These are phyloP conservation scores for Citrus unshiu DNA, from an alignment of 345 rosid genomes.

Conservation along the genomic window DNA sequence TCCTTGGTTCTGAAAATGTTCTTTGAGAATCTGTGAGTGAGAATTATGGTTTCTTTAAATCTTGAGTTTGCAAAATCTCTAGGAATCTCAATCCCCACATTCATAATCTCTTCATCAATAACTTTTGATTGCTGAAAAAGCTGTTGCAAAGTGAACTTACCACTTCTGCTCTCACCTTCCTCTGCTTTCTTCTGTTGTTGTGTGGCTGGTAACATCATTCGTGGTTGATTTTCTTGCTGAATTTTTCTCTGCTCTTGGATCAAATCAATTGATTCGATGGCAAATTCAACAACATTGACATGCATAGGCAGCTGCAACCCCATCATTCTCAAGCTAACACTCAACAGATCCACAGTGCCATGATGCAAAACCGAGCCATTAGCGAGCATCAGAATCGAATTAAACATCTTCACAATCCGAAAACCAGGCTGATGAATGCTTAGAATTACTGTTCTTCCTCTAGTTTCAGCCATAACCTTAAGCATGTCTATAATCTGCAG, in stretches of 20 bases:
- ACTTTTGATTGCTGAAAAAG: slow-evolving; percentile 81
- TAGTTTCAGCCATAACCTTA: slow-evolving; percentile 81
- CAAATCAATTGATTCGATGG: slow-evolving; percentile 72
- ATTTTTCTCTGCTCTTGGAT: slow-evolving; percentile 30
- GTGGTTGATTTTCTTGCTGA: slow-evolving; percentile 22
- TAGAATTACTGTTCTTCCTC: slow-evolving; percentile 66
- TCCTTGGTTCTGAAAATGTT: slow-evolving; percentile 85
- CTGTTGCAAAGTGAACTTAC: slow-evolving; percentile 73
- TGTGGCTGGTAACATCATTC: slow-evolving; percentile 19
- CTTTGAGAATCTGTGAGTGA: slow-evolving; percentile 85
- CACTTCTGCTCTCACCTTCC: slow-evolving; percentile 39
- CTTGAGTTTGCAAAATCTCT: slow-evolving; percentile 66
- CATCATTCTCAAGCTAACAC: slow-evolving; percentile 33
- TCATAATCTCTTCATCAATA: slow-evolving; percentile 50
- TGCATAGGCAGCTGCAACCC: slow-evolving; percentile 68
- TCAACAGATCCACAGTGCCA: slow-evolving; percentile 75
- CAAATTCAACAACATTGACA: slow-evolving; percentile 72
- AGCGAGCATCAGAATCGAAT: slow-evolving; percentile 70
- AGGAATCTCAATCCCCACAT: slow-evolving; percentile 29
- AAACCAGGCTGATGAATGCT: slow-evolving; percentile 95
- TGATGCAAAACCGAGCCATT: slow-evolving; percentile 78
- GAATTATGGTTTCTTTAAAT: slow-evolving; percentile 61
- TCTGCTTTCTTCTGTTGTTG: slow-evolving; percentile 35
- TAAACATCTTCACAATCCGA: slow-evolving; percentile 81
- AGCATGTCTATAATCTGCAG: slow-evolving; percentile 82